phyloP scores from a whole-genome alignment of 768 basidiomycete genomes.

The Tephrocybe rancida region DNA sequence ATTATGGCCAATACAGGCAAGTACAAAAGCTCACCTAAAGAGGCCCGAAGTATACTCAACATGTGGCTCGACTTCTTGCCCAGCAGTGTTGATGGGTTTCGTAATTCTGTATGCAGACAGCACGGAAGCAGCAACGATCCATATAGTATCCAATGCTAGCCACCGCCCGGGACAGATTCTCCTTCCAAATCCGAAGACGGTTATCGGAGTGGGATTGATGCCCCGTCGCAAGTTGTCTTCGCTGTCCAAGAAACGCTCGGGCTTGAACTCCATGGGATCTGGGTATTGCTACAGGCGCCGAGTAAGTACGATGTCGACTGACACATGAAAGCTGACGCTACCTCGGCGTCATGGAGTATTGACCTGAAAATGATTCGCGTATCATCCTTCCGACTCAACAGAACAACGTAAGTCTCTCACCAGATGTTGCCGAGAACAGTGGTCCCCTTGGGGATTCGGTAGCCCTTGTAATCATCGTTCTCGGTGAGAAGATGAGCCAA shows the following conservation, averaged over 20 bases:
- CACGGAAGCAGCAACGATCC: slow-evolving; percentile 13
- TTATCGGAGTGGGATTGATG: slow-evolving; percentile 4
- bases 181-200: slow-evolving; percentile 15
- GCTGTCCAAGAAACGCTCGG: slow-evolving; percentile 10
- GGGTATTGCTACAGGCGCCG: slow-evolving; percentile 9
- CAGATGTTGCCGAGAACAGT: slow-evolving; percentile 15
- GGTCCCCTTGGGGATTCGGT: slow-evolving; percentile 17
- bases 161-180: slow-evolving; percentile 10
- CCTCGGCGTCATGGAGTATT: slow-evolving; percentile 8
- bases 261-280: slow-evolving; percentile 10
- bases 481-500: slow-evolving; percentile 8
- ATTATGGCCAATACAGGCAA: not conserved
- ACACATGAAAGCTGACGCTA: not conserved
- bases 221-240: not conserved
- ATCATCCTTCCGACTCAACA: not conserved
- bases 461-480: slow-evolving; percentile 15
- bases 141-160: slow-evolving; percentile 11
- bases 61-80: slow-evolving; percentile 6
- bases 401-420: not conserved
- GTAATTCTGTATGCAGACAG: slow-evolving; percentile 1
- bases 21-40: slow-evolving; percentile 7
- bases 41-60: slow-evolving; percentile 13
- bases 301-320: not conserved
- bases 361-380: not conserved
- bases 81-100: slow-evolving; percentile 2